These are phyloP conservation scores for Lepidium aucheri DNA, from an alignment of 345 rosid genomes.

Conservation along the genomic window DNA sequence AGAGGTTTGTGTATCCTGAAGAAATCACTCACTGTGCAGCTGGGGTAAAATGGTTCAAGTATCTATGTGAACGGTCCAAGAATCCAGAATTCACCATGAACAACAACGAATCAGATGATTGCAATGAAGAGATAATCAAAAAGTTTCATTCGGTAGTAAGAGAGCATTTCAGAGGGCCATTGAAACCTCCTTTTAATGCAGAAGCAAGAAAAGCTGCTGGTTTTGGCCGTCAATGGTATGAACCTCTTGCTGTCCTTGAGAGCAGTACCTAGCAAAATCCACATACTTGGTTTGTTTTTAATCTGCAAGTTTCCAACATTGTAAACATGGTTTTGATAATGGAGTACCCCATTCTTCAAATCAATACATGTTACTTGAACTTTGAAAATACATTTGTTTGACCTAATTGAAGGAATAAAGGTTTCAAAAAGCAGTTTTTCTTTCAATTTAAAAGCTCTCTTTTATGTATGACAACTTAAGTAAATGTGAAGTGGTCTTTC, in stretches of 20 bases:
- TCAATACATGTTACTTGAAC: constrained; percentile 6
- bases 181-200: constrained; percentile 88
- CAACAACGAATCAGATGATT: constrained; percentile 21
- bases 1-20: constrained; percentile 74
- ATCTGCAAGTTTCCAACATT: background rate
- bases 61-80: constrained; percentile 50
- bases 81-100: constrained; percentile 10
- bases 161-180: constrained; percentile 79
- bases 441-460: background rate
- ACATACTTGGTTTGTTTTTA: constrained; percentile 1
- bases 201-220: constrained; percentile 92
- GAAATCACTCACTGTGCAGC: constrained; percentile 94
- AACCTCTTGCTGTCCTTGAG: constrained; percentile 71
- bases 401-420: background rate
- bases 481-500: background rate
- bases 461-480: background rate
- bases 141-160: constrained; percentile 64
- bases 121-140: constrained; percentile 39
- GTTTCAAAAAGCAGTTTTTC: background rate
- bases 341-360: background rate
- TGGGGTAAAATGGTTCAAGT: constrained; percentile 87
- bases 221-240: constrained; percentile 77
- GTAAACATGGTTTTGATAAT: background rate
- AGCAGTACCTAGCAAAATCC: background rate
- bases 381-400: constrained; percentile 5